Evolutionary conservation across 2,329 filamentous ascomycete genomes (phyloP), one percentile per base, ranked within the genome.

Genomic region (Colletotrichum lindemuthianum): DNA sequence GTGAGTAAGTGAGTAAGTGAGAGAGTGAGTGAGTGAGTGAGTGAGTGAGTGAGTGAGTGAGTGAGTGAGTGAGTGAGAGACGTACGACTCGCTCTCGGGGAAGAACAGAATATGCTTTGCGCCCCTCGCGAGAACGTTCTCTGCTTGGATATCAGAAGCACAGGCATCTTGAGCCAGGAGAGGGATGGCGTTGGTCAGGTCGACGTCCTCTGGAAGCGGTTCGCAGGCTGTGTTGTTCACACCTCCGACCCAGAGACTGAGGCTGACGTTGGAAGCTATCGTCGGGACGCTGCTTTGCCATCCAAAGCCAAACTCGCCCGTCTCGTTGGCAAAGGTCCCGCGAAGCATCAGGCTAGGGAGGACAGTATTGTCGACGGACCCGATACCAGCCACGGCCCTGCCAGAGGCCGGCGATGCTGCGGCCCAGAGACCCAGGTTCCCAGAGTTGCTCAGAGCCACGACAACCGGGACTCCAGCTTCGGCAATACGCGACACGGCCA

Each of bases 31-130:
- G 24, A 32, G 24, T 9, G 10, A 10, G 13, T 15, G 39, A 13
- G 12, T 0, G 52, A 2, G 33, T 44, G 24, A 32, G 24, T 9
- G 10, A 10, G 13, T 15, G 39, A 13, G 12, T 0, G 52, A 2
- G 33, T 0, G 52, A 2, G 33, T 44, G 24, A 32, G 24, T 9
- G 10, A 10, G 13, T 15, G 39, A 13, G 12, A 15, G 24, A 64
- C 60, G 15, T n/a, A 60, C 56, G 44, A 64, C 39, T 60, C 60
- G 44, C 33, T 50, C 10, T 45, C 44, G 8, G 75, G 76, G 66
- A 79, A 81, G 70, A 78, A 77, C 61, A 81, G 70, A 44, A 81
- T 71, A 49, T 80, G 79, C 63, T 76, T 73, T 3, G 76, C 81
- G 16, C 79, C 80, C 52, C 76, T 77, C 7, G 73, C 77, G n/a